Percentiles rank a stretch among this genome's conserved stretches.
Evolutionary conservation across 306 rosid genomes (phyloP).

Genomic region (Hylodesmum podocarpum): DNA sequence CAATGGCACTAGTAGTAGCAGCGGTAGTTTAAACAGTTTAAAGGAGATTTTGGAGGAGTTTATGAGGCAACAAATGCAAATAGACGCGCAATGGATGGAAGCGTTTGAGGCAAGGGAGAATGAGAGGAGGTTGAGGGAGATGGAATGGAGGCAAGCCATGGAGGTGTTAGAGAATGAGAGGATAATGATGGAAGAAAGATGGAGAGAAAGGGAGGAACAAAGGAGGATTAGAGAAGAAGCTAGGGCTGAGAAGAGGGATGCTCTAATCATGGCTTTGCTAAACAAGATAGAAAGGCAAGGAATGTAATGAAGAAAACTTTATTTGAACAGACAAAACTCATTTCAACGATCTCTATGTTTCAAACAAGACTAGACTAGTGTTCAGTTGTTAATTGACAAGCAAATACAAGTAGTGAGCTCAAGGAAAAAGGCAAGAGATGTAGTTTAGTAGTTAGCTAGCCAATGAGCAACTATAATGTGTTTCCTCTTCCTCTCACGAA

Average conservation of each 20-base stretch:
- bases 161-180: slow-evolving; percentile 84
- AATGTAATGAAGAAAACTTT: slow-evolving; percentile 24
- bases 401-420: neutral
- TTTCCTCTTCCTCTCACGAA: slow-evolving; percentile 9
- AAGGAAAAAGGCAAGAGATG: slow-evolving; percentile 10
- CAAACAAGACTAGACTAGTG: neutral
- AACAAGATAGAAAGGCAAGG: slow-evolving; percentile 58
- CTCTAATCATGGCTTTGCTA: slow-evolving; percentile 62
- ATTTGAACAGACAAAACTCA: neutral
- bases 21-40: slow-evolving; percentile 23
- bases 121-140: slow-evolving; percentile 71
- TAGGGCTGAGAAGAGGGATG: slow-evolving; percentile 93
- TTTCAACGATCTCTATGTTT: neutral
- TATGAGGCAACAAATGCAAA: slow-evolving; percentile 71
- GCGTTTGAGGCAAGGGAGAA: slow-evolving; percentile 75
- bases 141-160: slow-evolving; percentile 88
- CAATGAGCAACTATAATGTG: neutral
- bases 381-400: neutral
- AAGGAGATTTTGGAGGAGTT: slow-evolving; percentile 73
- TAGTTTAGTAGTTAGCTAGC: slow-evolving; percentile 19
- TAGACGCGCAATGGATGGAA: slow-evolving; percentile 82
- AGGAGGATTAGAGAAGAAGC: slow-evolving; percentile 82
- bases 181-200: slow-evolving; percentile 71
- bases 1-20: no score
- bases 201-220: slow-evolving; percentile 92